Evolutionary conservation across 768 basidiomycete genomes (phyloP), one percentile per base, ranked within the genome.

Genomic region (Boletus pseudo-olivaceus): DNA sequence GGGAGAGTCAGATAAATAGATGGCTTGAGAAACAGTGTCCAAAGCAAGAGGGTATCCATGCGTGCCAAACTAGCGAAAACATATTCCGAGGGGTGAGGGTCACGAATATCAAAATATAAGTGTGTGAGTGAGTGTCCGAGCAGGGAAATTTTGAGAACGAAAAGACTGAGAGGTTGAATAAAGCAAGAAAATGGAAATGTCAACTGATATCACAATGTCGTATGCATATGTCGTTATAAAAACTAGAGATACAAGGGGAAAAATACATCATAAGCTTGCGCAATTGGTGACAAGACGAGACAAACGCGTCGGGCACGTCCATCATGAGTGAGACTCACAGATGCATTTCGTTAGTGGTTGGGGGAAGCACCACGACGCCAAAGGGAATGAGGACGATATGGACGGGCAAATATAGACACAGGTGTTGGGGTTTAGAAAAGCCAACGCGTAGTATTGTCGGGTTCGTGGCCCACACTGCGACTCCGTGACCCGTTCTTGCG

Each of bases 391-490:
- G 32, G 14, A 30, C 30, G 43, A 23, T 27, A 40, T 15, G 39
- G 17, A 35, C 27, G 42, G 38, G 17, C 1, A 37, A 9, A 23
- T 23, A 23, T 23, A 23, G 29, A 38, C 1, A 23, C 14, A 20
- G 10, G 44, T 10, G 37, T 23, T 8, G 15, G 4, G 15, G 40
- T 26, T 62, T 46, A 71, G 50, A 62, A 56, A 41, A 44, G 58
- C 23, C 57, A 54, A n/a, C 56, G 57, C 2, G 57, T 33, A 41
- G 50, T 29, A 26, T 44, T 42, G 26, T 59, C 50, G 23, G 52
- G 56, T 20, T 69, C 60, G 30, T 59, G 52, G 15, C 64, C 69
- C 40, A 61, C 62, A 19, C 69, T 70, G 26, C 62, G 68, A 45
- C 70, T 70, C 27, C 70, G 62, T 12, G 50, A 41, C 17, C 59